Percentiles rank a stretch among this genome's conserved stretches.
Evolutionary conservation across 352 stramenopile species (phyloP).

Genomic region (Globisporangium iwayamae): DNA sequence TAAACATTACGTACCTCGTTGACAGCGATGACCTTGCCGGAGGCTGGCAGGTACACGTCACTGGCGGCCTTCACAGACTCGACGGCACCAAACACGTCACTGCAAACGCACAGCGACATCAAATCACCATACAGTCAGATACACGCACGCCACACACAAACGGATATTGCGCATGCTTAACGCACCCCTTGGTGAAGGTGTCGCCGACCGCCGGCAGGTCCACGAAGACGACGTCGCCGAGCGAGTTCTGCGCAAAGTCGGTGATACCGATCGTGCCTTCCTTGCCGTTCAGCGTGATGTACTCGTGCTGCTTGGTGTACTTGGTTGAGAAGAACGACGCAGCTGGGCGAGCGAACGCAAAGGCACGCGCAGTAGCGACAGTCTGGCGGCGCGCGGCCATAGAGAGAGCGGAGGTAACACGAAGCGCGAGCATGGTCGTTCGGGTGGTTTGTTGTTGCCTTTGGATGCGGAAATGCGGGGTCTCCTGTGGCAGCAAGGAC

Average conservation of each 20-base stretch:
- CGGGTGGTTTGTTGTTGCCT: background rate
- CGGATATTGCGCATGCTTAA: background rate
- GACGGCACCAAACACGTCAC: constrained; percentile 94
- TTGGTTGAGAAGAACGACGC: constrained; percentile 75
- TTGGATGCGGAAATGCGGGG: background rate
- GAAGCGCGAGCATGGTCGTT: constrained; percentile 43
- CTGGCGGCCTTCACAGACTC: constrained; percentile 99
- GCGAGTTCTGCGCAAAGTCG: constrained; percentile 95
- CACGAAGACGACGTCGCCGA: constrained; percentile 98
- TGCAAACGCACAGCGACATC: constrained; percentile 20
- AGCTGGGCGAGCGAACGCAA: constrained; percentile 43
- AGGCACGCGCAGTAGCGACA: constrained; percentile 30
- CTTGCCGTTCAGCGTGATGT: constrained; percentile 76
- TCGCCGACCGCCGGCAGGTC: constrained; percentile 94
- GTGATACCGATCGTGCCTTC: constrained; percentile 95
- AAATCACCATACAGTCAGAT: background rate
- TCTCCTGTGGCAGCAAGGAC: background rate
- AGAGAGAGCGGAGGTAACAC: constrained; percentile 47
- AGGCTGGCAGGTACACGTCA: constrained; percentile 95
- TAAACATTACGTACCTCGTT: constrained; percentile 79
- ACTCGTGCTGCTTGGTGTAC: constrained; percentile 86
- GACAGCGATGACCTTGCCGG: constrained; percentile 90
- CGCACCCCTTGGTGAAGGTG: constrained; percentile 91
- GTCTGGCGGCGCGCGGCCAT: constrained; percentile 36
- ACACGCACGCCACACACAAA: background rate